phyloP scores from a whole-genome alignment of 73 alveolate genomes.

The Strombidium stylifer region DNA sequence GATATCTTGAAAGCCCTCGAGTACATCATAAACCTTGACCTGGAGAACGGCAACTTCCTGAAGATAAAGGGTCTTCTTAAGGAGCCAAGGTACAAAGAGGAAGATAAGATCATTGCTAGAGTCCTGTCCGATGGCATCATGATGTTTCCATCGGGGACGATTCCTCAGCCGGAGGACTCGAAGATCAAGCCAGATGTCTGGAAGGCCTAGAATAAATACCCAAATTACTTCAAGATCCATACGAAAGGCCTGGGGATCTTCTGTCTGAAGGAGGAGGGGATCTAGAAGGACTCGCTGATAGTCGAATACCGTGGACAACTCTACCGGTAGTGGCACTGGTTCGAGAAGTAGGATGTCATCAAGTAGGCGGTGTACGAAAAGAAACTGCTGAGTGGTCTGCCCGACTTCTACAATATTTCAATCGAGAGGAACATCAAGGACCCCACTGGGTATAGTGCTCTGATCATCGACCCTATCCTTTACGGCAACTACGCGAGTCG shows the following conservation, averaged over 20 bases:
- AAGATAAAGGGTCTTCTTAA: slow-evolving; percentile 36
- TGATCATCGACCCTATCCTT: slow-evolving; percentile 93
- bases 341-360: slow-evolving; percentile 96
- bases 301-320: slow-evolving; percentile 97
- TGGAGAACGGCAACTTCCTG: too few relatives aligned
- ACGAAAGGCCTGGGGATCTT: slow-evolving; percentile 97
- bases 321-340: slow-evolving; percentile 97
- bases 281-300: slow-evolving; percentile 84
- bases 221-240: slow-evolving; percentile 82
- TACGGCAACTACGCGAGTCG: slow-evolving; percentile 93
- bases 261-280: slow-evolving; percentile 90
- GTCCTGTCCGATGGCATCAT: slow-evolving; percentile 65
- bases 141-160: too few relatives aligned
- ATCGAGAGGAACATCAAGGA: slow-evolving; percentile 94
- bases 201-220: slow-evolving; percentile 54
- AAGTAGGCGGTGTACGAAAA: slow-evolving; percentile 78
- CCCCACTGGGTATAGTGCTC: slow-evolving; percentile 92
- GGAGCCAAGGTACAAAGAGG: slow-evolving; percentile 50
- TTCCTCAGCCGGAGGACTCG: too few relatives aligned
- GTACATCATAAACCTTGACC: slow-evolving; percentile 67
- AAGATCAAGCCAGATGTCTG: too few relatives aligned
- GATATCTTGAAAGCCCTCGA: slow-evolving; percentile 82
- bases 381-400: slow-evolving; percentile 87
- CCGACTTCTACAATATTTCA: slow-evolving; percentile 97
- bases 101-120: slow-evolving; percentile 78